phyloP scores from a whole-genome alignment of 1,284 basidiomycete genomes.

The Ustilago esculenta region DNA sequence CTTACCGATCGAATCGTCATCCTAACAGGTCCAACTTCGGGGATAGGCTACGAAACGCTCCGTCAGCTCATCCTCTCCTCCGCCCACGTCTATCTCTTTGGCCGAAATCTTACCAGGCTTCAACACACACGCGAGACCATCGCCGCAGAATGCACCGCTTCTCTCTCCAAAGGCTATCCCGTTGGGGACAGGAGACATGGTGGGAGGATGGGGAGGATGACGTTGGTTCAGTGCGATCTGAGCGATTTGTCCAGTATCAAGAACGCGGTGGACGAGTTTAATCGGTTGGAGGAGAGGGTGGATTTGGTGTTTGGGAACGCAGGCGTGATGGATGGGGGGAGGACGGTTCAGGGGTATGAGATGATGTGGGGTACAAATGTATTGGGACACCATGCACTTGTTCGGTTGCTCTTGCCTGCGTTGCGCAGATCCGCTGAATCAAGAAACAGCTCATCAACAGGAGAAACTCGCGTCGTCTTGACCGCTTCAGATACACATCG shows the following conservation, averaged over 20 bases:
- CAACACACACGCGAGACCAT: conserved; percentile 8
- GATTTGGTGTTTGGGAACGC: conserved; percentile 55
- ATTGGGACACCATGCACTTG: conserved; percentile 50
- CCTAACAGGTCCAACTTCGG: conserved; percentile 60
- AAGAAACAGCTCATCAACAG: conserved; percentile 1
- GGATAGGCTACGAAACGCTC: conserved; percentile 56
- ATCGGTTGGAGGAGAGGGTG: conserved; percentile 24
- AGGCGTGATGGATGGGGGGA: conserved; percentile 36
- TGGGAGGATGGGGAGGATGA: conserved; percentile 22
- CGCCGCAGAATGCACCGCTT: conserved; percentile 2
- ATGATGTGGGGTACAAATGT: conserved; percentile 55
- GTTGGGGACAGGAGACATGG: not conserved
- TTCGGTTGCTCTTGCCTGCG: conserved; percentile 41
- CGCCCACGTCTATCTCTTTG: conserved; percentile 57
- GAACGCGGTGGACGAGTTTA: conserved; percentile 26
- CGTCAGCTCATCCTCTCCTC: conserved; percentile 44
- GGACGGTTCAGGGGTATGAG: conserved; percentile 50
- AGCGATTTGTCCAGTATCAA: conserved; percentile 37
- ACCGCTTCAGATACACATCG: conserved; percentile 45
- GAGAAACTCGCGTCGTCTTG: conserved; percentile 36
- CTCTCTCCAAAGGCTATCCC: not conserved
- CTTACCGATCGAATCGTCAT: conserved; percentile 46
- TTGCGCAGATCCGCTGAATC: conserved; percentile 8
- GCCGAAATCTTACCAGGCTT: conserved; percentile 12
- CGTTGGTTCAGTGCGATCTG: conserved; percentile 47